Percentiles rank a stretch among this genome's conserved stretches.
These are phyloP conservation scores for Cystobasidium onofrii DNA, from an alignment of 768 basidiomycete genomes.

Conservation along the genomic window DNA sequence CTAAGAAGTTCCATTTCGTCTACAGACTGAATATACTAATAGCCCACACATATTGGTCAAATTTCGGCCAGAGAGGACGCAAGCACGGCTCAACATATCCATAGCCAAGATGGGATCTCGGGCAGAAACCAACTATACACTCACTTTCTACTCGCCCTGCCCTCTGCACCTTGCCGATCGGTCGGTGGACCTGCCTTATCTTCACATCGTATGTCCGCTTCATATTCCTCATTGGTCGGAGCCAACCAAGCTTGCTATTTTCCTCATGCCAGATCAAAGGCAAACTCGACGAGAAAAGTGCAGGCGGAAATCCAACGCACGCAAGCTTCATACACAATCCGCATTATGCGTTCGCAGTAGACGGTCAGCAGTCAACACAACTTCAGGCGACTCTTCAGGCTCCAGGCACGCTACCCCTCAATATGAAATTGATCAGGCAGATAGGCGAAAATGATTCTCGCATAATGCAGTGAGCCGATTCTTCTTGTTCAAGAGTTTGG, in stretches of 20 bases:
- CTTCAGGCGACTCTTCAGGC: background rate
- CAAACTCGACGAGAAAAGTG: background rate
- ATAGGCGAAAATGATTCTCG: background rate
- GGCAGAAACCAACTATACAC: background rate
- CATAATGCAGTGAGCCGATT: background rate
- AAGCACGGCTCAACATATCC: background rate
- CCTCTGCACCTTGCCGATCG: background rate
- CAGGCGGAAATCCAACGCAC: slow-evolving; percentile 19
- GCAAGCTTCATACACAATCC: slow-evolving; percentile 17
- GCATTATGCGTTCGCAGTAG: background rate
- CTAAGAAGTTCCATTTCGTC: background rate
- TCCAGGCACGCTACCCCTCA: background rate
- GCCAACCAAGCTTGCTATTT: background rate
- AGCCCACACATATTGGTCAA: slow-evolving; percentile 23
- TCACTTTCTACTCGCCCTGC: background rate
- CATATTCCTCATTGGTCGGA: too few species aligned
- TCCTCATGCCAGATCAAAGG: background rate
- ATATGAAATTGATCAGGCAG: slow-evolving; percentile 11
- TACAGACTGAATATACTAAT: slow-evolving; percentile 13
- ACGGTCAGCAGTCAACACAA: background rate
- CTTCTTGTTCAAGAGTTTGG: too few species aligned
- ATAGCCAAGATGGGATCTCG: background rate
- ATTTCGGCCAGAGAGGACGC: slow-evolving; percentile 1
- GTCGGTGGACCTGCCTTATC: background rate
- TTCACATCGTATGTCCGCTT: background rate